Base-by-base conservation (phyloP, 2,329 filamentous ascomycete species). In the Waltergamsia citrina region DNA sequence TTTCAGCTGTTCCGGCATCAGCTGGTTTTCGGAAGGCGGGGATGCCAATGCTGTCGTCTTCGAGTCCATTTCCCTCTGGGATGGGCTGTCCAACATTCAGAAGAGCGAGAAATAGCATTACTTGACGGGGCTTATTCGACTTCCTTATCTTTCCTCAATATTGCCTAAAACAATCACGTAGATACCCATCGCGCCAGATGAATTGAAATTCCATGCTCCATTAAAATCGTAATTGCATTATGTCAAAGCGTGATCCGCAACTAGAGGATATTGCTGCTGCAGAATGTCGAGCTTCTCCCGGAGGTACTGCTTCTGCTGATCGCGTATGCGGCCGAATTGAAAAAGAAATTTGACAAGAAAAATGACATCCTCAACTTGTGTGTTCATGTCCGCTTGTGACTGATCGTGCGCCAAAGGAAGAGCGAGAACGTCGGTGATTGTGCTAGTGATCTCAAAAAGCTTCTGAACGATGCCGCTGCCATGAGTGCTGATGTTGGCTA, bases 381-480 rank as follows among this genome's bases (percentile, higher is more conserved):
- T 54, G 5, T 56, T 53, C 3, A 61, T 62, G 20, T 69, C 67
- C 25, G 65, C 57, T 4, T 63, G 49, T 7, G 44, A 47, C 37
- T 53, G 34, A 19, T 42, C 39, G 0, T 61, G 59, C 1, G 57
- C 59, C 6, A 61, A 56, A 0, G 67, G 65, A 10, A 74, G 53
- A 29, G 69, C 64, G 17, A 76, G 59, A 3, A 77, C 71, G 41
- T 75, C 71, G 7, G 70, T 69, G 30, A 75, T 69, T 3, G 70
- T 74, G 46, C 69, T 71, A 0, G 70, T 68, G 40, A 77, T 71
- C 43, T 77, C 72, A 36, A 76, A 73, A 4, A 77, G 55, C 45
- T 77, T 77, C 39, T 71, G 65, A 35, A 74, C 53, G 37, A 77
- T 71, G 18, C 67, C 68, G 23, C 60, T 68, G 6, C 72, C 71